Base-by-base conservation (phyloP, 1,139 yeast species). In the Sugiyamaella xylanicola region DNA sequence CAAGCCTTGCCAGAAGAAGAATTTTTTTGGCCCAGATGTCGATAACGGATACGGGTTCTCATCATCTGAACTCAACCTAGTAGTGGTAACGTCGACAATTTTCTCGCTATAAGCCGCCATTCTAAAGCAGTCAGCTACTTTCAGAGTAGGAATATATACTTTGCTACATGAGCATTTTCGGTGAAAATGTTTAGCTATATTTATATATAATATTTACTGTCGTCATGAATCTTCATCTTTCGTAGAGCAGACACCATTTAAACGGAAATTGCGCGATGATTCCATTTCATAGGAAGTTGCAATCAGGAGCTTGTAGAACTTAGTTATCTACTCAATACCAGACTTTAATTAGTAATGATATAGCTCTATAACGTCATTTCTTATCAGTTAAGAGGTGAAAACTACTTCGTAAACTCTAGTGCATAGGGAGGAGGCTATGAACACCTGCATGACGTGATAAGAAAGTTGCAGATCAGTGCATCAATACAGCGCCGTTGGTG, bases 1-100 rank as follows among this genome's bases (percentile, higher is more conserved):
- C 8, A 25, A 16, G 9, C 41, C 22, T 16, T 53, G 55, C 55
- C 55, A 53, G 21, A 47, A 53, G 25, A 40, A 53, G 20, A 41
- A 47, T 11, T 22, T 2, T 21, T 48, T 48, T 3, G 52, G 52
- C 11, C 29, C 27, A 21, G 25, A 16, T 29, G 17, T 45, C 41
- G 49, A 37, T 15, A 45, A n/a, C 4, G 49, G 16, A 15, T 22
- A 29, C 7, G 29, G 4, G 22, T 32, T 37, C 2, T 45, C 49
- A 32, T 1, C 4, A 32, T 45, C 49, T 9, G 49, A 45, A 20
- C 27, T 21, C 19, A 45, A 16, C 19, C 36, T 37, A 20, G 41
- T 45, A 45, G 41, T n/a, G 17, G 20, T 32, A 20, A 45, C 49
- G 19, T 19, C 16, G 19, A 45, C 15, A 8, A 16, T 17, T 25